These are phyloP conservation scores for Pythium aquatile DNA, from an alignment of 352 stramenopile genomes.

Conservation along the genomic window DNA sequence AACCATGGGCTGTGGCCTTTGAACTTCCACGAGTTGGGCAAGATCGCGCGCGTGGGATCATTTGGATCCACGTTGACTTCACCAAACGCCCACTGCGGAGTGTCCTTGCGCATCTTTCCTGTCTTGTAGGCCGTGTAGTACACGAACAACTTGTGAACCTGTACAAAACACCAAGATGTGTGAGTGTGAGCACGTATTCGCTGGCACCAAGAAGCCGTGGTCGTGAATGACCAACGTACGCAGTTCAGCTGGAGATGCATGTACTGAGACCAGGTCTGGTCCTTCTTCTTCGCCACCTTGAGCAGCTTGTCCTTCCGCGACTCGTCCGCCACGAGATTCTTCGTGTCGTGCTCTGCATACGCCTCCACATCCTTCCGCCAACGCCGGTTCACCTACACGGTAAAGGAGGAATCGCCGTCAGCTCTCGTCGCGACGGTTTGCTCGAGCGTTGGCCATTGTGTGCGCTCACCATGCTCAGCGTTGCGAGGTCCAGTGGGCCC, in stretches of 20 bases:
- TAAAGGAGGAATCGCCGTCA: constrained; percentile 16
- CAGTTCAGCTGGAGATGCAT: constrained; percentile 76
- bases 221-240: constrained; percentile 31
- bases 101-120: constrained; percentile 60
- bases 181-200: background rate
- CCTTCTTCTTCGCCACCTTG: constrained; percentile 40
- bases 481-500: constrained; percentile 36
- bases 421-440: background rate
- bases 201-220: background rate
- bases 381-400: constrained; percentile 43
- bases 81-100: constrained; percentile 71
- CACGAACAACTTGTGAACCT: constrained; percentile 76
- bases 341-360: constrained; percentile 46
- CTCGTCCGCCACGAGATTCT: constrained; percentile 39
- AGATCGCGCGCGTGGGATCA: constrained; percentile 48
- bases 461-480: constrained; percentile 59
- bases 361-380: constrained; percentile 49
- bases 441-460: background rate
- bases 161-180: background rate
- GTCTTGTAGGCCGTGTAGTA: constrained; percentile 87
- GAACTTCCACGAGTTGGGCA: constrained; percentile 82
- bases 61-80: constrained; percentile 74
- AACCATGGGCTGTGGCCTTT: constrained; percentile 65
- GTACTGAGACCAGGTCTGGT: constrained; percentile 65
- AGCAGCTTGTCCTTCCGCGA: constrained; percentile 40